Conservation (phyloP, 306 rosid species). For the Cercis canadensis region DNA sequence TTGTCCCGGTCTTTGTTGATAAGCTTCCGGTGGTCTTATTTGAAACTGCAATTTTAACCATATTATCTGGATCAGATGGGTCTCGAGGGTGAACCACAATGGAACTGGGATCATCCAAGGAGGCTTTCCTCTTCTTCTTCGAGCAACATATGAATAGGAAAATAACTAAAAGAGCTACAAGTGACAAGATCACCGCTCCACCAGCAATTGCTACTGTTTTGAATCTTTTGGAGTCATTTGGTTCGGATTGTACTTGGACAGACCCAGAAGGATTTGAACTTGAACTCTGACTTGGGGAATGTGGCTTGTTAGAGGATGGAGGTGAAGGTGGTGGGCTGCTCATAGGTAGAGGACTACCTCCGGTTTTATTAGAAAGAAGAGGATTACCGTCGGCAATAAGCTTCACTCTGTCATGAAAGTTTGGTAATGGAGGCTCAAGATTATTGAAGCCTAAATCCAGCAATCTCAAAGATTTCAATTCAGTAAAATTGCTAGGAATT, state of each 20-base stretch:
- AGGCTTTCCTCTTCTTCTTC: constrained; percentile 50
- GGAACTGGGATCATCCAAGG: constrained; percentile 52
- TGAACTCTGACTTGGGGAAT: constrained; percentile 33
- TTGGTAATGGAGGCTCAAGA: constrained; percentile 69
- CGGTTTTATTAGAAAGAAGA: constrained; percentile 45
- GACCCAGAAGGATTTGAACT: constrained; percentile 35
- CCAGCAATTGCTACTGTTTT: constrained; percentile 37
- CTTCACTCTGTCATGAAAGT: constrained; percentile 53
- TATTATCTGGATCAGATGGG: constrained; percentile 57
- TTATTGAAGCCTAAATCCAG: constrained; percentile 72
- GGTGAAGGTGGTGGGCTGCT: constrained; percentile 29
- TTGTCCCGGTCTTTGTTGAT: constrained; percentile 57
- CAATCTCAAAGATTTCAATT: constrained; percentile 57
- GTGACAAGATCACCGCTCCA: constrained; percentile 40
- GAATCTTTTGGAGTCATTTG: constrained; percentile 35
- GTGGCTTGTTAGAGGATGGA: constrained; percentile 37
- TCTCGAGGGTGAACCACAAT: constrained; percentile 73
- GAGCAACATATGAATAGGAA: constrained; percentile 47
- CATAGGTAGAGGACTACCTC: constrained; percentile 38
- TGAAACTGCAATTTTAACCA: constrained; percentile 64
- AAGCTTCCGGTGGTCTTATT: constrained; percentile 53
- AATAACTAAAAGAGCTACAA: constrained; percentile 37
- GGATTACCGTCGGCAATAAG: constrained; percentile 61
- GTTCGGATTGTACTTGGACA: constrained; percentile 34
- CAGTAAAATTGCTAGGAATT: constrained; percentile 57